These are phyloP conservation scores for Candida alai DNA, from an alignment of 805 yeast genomes.

Conservation along the genomic window DNA sequence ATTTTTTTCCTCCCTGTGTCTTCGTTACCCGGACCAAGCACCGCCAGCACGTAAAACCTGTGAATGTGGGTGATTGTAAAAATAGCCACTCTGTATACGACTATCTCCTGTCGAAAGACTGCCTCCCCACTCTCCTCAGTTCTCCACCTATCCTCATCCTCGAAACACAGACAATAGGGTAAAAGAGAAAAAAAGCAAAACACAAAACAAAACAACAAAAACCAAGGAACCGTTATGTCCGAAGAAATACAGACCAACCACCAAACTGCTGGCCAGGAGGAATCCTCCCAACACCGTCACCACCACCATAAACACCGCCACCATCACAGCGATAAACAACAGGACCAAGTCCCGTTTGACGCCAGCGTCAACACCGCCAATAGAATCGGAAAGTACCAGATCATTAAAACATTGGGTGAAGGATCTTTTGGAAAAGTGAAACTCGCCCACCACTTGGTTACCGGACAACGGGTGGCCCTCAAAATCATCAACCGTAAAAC, in stretches of 20 bases:
- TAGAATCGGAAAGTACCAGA: constrained; percentile 87
- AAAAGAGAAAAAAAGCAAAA: constrained; percentile 2
- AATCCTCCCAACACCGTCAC: constrained; percentile 7
- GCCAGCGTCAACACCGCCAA: constrained; percentile 31
- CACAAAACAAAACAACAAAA: background rate
- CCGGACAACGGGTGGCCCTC: constrained; percentile 89
- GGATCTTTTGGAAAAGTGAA: constrained; percentile 97
- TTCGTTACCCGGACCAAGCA: too few species aligned
- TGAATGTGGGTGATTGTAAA: too few species aligned
- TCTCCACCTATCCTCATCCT: too few species aligned
- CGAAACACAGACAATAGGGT: background rate
- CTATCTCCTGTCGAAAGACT: too few species aligned
- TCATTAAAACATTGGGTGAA: constrained; percentile 89
- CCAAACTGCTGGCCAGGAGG: constrained; percentile 1
- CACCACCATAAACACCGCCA: constrained; percentile 11
- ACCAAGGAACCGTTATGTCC: constrained; percentile 4
- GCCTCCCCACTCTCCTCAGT: too few species aligned
- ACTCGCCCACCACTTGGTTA: constrained; percentile 81
- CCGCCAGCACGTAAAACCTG: too few species aligned
- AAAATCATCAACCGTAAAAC: constrained; percentile 91
- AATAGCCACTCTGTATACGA: too few species aligned
- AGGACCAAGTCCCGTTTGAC: constrained; percentile 15
- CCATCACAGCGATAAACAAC: constrained; percentile 11
- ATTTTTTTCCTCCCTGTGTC: too few species aligned
- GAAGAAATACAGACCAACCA: constrained; percentile 1